Evolutionary conservation across 2,329 filamentous ascomycete genomes (phyloP), one percentile per base, ranked within the genome.

Genomic region (Scortechinia acanthostroma): DNA sequence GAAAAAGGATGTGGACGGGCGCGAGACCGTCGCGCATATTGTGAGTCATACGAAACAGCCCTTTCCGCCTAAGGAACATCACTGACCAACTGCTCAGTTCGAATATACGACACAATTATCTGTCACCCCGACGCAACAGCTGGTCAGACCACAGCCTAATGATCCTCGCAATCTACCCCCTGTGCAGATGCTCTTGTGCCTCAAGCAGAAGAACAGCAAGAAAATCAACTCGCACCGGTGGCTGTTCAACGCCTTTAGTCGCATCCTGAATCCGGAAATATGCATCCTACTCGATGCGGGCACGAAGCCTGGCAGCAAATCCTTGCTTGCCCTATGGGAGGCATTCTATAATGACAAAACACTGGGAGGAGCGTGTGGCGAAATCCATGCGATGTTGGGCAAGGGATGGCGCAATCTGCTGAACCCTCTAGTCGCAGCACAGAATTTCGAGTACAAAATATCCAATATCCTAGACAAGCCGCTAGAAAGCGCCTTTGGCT

Each of bases 381-480:
- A 98, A 63, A 98, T 98, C 52, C 93, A 98, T 65, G 93, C 93
- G 48, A 95, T 97, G 88, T 74, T 97, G 63, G 91, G 93, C 53
- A 85, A 85, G 60, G 88, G 88, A 43, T 93, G 91, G 68, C 86
- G 80, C 64, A 96, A 96, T 66, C 75, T 98, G 53, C 62, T 97
- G 57, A 98, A 98, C 64, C 93, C 93, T 15, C 78, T 98, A 21
- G 90, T 98, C 48, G 93, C 93, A 13, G 85, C 89, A 14, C 93
- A 98, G 68, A 98, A 98, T 65, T 98, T 97, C 63, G 93, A 98
- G 77, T 98, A 98, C 78, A 98, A 98, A 76, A 98, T 98, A 68
- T 93, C 87, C 70, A 98, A 98, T 66, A 97, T 98, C 67, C 80
- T 98, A 50, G 93, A 98, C 65, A 98, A 98, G 72, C 93, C 93